Evolutionary conservation across 2,329 filamentous ascomycete genomes (phyloP).

Genomic region (Scopulariopsis brevicaulis): DNA sequence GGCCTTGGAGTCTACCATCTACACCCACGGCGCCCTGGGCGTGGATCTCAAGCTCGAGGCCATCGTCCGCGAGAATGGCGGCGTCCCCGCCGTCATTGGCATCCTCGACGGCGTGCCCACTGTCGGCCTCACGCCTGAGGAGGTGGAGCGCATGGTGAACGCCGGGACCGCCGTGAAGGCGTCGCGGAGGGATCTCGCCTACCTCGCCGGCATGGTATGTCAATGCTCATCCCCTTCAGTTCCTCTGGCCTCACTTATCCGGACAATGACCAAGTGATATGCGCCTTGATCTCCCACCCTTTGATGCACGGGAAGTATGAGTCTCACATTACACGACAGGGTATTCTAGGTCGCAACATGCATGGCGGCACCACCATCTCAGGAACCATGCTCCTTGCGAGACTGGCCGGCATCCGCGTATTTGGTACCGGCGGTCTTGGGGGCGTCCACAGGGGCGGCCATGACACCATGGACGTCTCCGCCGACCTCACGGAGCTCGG

Average conservation of each 20-base stretch:
- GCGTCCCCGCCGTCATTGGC: conserved; percentile 81
- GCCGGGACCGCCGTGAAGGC: conserved; percentile 65
- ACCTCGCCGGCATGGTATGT: conserved; percentile 64
- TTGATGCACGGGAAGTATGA: background rate
- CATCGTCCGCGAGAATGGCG: conserved; percentile 70
- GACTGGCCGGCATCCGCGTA: conserved; percentile 76
- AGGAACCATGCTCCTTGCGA: conserved; percentile 82
- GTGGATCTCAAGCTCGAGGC: conserved; percentile 61
- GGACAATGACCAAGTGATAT: background rate
- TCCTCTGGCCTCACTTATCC: background rate
- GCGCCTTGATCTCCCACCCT: background rate
- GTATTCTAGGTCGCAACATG: conserved; percentile 52
- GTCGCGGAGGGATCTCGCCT: conserved; percentile 77
- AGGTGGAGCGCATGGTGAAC: conserved; percentile 62
- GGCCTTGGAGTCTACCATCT: conserved; percentile 90
- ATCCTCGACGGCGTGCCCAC: conserved; percentile 73
- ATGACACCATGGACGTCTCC: conserved; percentile 83
- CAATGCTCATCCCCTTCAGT: background rate
- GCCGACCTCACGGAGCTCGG: conserved; percentile 92
- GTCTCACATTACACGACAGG: conserved; percentile 18
- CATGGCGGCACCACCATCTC: conserved; percentile 91
- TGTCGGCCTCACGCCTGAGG: conserved; percentile 63
- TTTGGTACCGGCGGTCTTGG: conserved; percentile 94
- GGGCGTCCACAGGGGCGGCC: conserved; percentile 82
- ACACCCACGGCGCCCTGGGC: conserved; percentile 87